Base-by-base conservation (phyloP, 352 stramenopile genomes). In the Thraustotheca clavata region DNA sequence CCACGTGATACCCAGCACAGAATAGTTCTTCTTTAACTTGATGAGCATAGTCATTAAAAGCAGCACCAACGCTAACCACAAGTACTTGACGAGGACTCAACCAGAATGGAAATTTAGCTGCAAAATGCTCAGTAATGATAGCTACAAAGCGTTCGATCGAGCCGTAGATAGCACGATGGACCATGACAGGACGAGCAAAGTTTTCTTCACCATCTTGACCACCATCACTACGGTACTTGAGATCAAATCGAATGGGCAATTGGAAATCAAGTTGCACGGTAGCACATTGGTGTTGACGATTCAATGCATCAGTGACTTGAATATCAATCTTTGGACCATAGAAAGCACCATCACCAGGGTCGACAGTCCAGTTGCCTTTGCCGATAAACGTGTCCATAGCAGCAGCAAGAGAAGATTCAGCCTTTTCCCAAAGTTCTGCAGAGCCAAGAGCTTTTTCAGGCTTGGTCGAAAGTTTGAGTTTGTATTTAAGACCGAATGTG, bases 281-380 rank as follows among this genome's bases (percentile, higher is more conserved):
- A 27, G 96, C 96, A 74, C 96, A 99, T 76, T 99, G 96, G 76
- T 99, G 96, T 32, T 98, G 77, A 67, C 96, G 86, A 60, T 98
- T 93, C 76, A 99, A 86, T 31, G 92, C 91, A 79, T 99, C 96
- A 71, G 96, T 87, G 71, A 86, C 77, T 85, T 98, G 98, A 72
- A 99, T 99, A 80, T 99, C 96, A 76, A 99, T 99, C 82, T 99
- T 99, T 12, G 96, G 96, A 29, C 96, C 96, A 79, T 99, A 99
- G 77, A 99, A 99, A 36, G 96, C 96, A 67, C 96, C 96, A 72
- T 99, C 96, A 43, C 95, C 96, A 16, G 96, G 91, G 71, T 99
- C 99, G 46, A 97, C 86, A 52, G 85, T 84, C 96, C 96, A 99
- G 55, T 97, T 95, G 54, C 94, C 94, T 49, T 90, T 87, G 20